These are phyloP conservation scores for Panaeolus papilionaceus DNA, from an alignment of 768 basidiomycete species.

Conservation along the genomic window DNA sequence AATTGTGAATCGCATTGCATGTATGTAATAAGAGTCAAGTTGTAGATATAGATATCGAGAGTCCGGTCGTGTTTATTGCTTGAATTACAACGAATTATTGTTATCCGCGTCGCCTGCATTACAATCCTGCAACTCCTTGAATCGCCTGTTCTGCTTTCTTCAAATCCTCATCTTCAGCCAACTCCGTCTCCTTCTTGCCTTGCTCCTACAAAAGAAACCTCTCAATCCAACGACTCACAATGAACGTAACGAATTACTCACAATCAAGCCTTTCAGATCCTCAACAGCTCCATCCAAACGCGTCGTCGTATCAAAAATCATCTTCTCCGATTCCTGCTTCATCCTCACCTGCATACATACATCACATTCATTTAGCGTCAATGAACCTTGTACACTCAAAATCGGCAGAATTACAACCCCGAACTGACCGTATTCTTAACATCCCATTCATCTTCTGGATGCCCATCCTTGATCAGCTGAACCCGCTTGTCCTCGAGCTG, in stretches of 20 bases:
- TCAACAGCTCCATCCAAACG: conserved; percentile 67
- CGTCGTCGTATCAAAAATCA: conserved; percentile 72
- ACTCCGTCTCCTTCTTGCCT: conserved; percentile 47
- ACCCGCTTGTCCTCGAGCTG: conserved; percentile 65
- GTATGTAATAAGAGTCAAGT: too few relatives aligned
- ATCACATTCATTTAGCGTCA: neutral
- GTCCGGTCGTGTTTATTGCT: too few relatives aligned
- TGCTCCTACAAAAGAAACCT: conserved; percentile 20
- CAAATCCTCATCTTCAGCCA: conserved; percentile 51
- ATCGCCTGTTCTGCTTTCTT: conserved; percentile 64
- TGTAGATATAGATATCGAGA: too few relatives aligned
- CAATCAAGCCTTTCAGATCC: conserved; percentile 71
- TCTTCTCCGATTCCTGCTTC: conserved; percentile 80
- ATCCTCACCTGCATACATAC: conserved; percentile 56
- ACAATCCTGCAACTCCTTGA: conserved; percentile 34
- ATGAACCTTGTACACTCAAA: neutral
- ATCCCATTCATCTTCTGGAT: conserved; percentile 71
- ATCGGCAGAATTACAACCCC: conserved; percentile 13
- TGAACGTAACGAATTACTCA: conserved; percentile 44
- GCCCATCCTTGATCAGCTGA: conserved; percentile 59
- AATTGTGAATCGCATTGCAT: neutral
- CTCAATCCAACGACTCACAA: neutral
- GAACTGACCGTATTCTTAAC: conserved; percentile 69
- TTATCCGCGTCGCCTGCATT: neutral
- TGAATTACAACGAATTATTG: too few relatives aligned